Percentiles rank a stretch among this genome's conserved stretches.
These are phyloP conservation scores for Camelina laxa DNA, from an alignment of 345 rosid genomes.

Conservation along the genomic window DNA sequence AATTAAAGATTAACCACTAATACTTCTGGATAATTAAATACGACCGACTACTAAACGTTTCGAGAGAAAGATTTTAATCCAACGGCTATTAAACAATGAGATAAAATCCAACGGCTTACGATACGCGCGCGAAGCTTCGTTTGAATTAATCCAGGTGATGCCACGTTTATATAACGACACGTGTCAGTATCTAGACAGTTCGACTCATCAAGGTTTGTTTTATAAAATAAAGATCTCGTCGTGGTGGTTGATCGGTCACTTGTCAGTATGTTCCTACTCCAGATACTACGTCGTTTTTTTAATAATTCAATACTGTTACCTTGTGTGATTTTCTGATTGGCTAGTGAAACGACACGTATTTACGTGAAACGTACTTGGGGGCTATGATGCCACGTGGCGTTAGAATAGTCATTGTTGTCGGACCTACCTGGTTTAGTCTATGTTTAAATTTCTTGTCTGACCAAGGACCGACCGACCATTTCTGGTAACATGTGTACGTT, in stretches of 20 bases:
- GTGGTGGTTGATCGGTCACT: constrained; percentile 40
- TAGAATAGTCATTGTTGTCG: not conserved
- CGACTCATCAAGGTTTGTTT: constrained; percentile 32
- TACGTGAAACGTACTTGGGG: not conserved
- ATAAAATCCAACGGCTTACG: constrained; percentile 29
- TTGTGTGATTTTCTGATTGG: constrained; percentile 35
- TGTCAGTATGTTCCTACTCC: constrained; percentile 11
- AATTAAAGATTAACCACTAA: constrained; percentile 13
- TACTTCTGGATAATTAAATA: constrained; percentile 11
- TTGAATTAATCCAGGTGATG: constrained; percentile 10
- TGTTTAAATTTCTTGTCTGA: constrained; percentile 27
- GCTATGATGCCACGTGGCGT: constrained; percentile 12
- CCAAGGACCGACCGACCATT: constrained; percentile 35
- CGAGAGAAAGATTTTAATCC: constrained; percentile 29
- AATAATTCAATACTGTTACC: not conserved
- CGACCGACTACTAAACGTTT: constrained; percentile 28
- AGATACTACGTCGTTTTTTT: constrained; percentile 20
- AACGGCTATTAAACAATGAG: constrained; percentile 19
- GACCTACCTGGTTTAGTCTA: constrained; percentile 5
- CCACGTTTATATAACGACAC: constrained; percentile 21
- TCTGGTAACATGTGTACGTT: not conserved
- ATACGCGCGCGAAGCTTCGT: constrained; percentile 33
- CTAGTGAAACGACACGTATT: not conserved
- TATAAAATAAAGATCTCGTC: not conserved
- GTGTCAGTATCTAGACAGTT: constrained; percentile 24